Evolutionary conservation across 805 yeast species (phyloP), one percentile per base, ranked within the genome.

Genomic region (Lipomyces sp.): DNA sequence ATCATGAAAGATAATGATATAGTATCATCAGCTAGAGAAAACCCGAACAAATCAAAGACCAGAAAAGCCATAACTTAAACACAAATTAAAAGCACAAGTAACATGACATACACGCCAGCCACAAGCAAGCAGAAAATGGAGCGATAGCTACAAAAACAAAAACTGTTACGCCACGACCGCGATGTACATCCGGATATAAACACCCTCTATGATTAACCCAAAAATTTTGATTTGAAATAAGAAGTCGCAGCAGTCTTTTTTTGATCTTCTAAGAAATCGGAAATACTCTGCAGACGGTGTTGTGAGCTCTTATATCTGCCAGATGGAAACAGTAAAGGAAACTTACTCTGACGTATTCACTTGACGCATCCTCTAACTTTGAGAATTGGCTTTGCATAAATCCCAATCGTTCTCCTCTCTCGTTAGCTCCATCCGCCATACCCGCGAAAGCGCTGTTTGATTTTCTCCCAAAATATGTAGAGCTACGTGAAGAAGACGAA

Each of bases 351-450:
- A 48, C 45, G 53, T 71, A 70, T 30, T 70, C 73, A 56, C 51
- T 58, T 7, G 70, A 61, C 5, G 68, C 66, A 10, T 70, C 71
- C 35, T 70, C 73, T 24, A 70, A 53, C 42, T 66, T 61, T 10
- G 57, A 54, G 55, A 62, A 64, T 45, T 59, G 64, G 32, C 68
- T 50, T 34, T 63, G 59, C 65, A 71, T 57, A 57, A 55, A 62
- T 53, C 71, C 67, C 8, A 70, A 24, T n/a, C 67, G 56, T 29
- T 64, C 64, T 1, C 73, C 74, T 15, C 72, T 60, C 55, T 70
- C 67, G 5, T 42, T 50, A 15, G 63, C 68, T 7, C 59, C 64
- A 6, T 70, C 62, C 6, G 37, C 35, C 64, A 65, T 57, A 18
- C 57, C 24, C 39, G 48, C 34, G 18, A 33, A 15, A 13, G 59